Conservation (phyloP, 495 filamentous ascomycete species). For the Xylaria scruposa region DNA sequence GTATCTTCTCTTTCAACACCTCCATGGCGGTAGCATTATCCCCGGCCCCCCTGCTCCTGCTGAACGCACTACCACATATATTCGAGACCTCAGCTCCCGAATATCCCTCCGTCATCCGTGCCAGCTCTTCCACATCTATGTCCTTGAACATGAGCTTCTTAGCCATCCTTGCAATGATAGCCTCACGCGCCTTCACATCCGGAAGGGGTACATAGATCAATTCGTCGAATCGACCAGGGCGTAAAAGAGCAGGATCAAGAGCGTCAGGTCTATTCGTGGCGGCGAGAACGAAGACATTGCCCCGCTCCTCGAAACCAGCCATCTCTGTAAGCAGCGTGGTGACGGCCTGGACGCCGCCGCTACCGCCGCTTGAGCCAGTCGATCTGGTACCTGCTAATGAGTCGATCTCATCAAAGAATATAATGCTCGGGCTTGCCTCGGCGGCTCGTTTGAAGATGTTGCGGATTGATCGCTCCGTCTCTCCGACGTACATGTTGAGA, state of each 20-base stretch:
- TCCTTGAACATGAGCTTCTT: slow-evolving; percentile 42
- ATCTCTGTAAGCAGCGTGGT: slow-evolving; percentile 95
- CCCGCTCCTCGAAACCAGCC: slow-evolving; percentile 89
- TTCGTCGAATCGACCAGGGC: slow-evolving; percentile 86
- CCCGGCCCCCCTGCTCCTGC: slow-evolving; percentile 41
- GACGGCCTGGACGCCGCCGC: slow-evolving; percentile 76
- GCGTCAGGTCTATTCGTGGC: slow-evolving; percentile 92
- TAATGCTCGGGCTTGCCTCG: slow-evolving; percentile 86
- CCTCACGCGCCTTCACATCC: slow-evolving; percentile 72
- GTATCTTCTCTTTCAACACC: slow-evolving; percentile 70
- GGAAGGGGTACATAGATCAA: slow-evolving; percentile 91
- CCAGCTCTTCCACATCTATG: slow-evolving; percentile 70
- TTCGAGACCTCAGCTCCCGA: slow-evolving; percentile 88
- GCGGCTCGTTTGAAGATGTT: slow-evolving; percentile 89
- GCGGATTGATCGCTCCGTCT: slow-evolving; percentile 87
- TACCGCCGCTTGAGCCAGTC: slow-evolving; percentile 46
- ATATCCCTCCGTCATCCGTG: slow-evolving; percentile 76
- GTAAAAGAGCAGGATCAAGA: slow-evolving; percentile 85
- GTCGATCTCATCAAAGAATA: slow-evolving; percentile 99
- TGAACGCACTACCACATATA: slow-evolving; percentile 68
- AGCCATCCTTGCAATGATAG: slow-evolving; percentile 69
- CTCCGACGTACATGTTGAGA: slow-evolving; percentile 96
- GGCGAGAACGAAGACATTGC: slow-evolving; percentile 87
- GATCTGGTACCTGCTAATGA: slow-evolving; percentile 81
- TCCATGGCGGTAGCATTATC: slow-evolving; percentile 53